Evolutionary conservation across 352 stramenopile genomes (phyloP).

Genomic region (Globisporangium okanoganense): DNA sequence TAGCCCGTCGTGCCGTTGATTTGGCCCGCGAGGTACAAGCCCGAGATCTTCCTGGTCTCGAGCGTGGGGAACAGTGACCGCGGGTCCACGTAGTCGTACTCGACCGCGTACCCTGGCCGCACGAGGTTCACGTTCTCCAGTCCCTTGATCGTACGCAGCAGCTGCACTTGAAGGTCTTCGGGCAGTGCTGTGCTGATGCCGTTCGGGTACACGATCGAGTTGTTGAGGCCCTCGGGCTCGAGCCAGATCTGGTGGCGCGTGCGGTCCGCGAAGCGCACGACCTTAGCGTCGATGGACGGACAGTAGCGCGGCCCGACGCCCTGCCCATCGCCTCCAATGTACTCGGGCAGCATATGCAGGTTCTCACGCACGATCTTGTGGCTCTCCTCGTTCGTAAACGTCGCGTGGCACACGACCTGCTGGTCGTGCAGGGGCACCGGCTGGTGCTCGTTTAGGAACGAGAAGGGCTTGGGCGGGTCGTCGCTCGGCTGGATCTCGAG

Average conservation of each 20-base stretch:
- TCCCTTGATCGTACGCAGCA: conserved; percentile 94
- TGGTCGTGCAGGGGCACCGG: conserved; percentile 60
- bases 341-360: conserved; percentile 92
- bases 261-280: conserved; percentile 74
- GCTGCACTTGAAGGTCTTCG: conserved; percentile 92
- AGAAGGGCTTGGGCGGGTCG: conserved; percentile 90
- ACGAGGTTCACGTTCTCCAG: conserved; percentile 95
- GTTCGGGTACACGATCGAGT: conserved; percentile 97
- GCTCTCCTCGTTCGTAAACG: conserved; percentile 96
- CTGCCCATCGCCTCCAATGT: conserved; percentile 79
- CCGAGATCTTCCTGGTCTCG: conserved; percentile 92
- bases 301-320: conserved; percentile 91
- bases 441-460: conserved; percentile 89
- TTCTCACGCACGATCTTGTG: conserved; percentile 94
- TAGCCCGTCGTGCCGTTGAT: conserved; percentile 99
- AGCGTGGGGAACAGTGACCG: conserved; percentile 91
- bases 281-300: conserved; percentile 97
- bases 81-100: conserved; percentile 99
- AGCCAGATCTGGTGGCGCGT: conserved; percentile 93
- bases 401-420: conserved; percentile 94
- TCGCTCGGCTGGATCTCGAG: conserved; percentile 93
- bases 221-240: conserved; percentile 97
- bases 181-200: conserved; percentile 92
- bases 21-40: conserved; percentile 96
- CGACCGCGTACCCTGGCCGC: conserved; percentile 97